Evolutionary conservation across 73 alveolate species (phyloP), one percentile per base, ranked within the genome.

Genomic region (Paramecium pentaurelia): DNA sequence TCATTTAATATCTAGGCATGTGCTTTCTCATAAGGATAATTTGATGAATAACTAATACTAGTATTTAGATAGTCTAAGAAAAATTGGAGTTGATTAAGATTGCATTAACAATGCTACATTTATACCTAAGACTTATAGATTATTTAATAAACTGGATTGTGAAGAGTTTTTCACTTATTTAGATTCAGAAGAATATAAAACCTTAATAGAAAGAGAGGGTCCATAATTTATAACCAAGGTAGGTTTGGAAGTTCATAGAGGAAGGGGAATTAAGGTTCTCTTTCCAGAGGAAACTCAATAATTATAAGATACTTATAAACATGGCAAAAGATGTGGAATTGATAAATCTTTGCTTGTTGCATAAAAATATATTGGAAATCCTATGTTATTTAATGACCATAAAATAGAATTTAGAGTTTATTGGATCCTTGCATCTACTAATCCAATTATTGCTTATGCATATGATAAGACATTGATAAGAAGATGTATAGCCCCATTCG

Each of bases 211-310:
- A 30, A 71, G 37, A 27, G 90, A 89, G 2, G 94, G 94, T 2
- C 73, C 88, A 44, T 77, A 60, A 40, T 89, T 89, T 70, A 89
- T 89, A 6, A 89, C 75, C 8, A 89, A 89, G n/a, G 28, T 45
- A 10, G 94, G 94, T 18, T 47, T 77, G 49, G 94, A 89, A 34
- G 88, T 89, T 89, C 94, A 89, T 42, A 77, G 94, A 71, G 94
- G 94, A 6, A 12, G 88, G 14, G 94, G 94, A 45, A 89, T 89
- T 20, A 47, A 34, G 18, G 49, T 89, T 10, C 58, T 89, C 38
- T 89, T 83, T 45, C 92, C 92, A 38, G 42, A 71, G 25, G 51
- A 64, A 30, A 71, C 38, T 11, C 9, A 25, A 71, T 22, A 42
- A 3, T 44, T 89, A 49, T 44, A 64, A 8, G 36, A 64, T 11